Evolutionary conservation across 768 basidiomycete species (phyloP), one percentile per base, ranked within the genome.

Genomic region (Lentinula sp.): DNA sequence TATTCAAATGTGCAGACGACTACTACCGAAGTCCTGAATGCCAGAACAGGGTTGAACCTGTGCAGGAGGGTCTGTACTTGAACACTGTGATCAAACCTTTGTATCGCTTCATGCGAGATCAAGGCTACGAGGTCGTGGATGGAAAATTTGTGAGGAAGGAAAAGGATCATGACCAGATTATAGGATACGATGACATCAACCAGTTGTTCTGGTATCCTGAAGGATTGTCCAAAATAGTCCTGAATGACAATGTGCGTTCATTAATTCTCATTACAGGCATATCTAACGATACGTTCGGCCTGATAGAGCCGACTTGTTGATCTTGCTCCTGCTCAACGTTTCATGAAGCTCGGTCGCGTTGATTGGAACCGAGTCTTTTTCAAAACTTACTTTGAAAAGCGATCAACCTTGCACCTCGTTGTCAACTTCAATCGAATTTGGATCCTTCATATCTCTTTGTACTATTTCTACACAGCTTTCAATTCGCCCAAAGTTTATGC

Each of bases 151-250:
- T 98, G 32, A 79, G 93, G 61, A 85, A 87, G 70, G 97, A 98
- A 80, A 91, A 82, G 74, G 97, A 98, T 68, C 97, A 98, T 74
- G 85, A 94, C 63, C 80, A 93, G 66, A 92, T 98, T 71, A 95
- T 98, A 66, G 97, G 97, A n/a, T 99, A 99, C 71, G 97, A 99
- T 72, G 97, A 99, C 72, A 93, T 99, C 77, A 99, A 99, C 72
- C 97, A 99, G 70, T 79, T 98, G 23, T 99, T 99, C 77, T 99
- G 97, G 97, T 99, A 98, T 72, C 97, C 97, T 2, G 97, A 99
- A 72, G 97, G 97, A 55, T 82, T 99, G 57, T 90, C 93, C 0
- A 89, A 92, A 66, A 98, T 99, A 66, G 86, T 94, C 13, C 81
- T 98, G 35, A 81, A 78, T 39, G 94, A 98, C 72, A 91, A 90